Conservation (phyloP, 768 basidiomycete genomes). For the Auriculariales sp. region DNA sequence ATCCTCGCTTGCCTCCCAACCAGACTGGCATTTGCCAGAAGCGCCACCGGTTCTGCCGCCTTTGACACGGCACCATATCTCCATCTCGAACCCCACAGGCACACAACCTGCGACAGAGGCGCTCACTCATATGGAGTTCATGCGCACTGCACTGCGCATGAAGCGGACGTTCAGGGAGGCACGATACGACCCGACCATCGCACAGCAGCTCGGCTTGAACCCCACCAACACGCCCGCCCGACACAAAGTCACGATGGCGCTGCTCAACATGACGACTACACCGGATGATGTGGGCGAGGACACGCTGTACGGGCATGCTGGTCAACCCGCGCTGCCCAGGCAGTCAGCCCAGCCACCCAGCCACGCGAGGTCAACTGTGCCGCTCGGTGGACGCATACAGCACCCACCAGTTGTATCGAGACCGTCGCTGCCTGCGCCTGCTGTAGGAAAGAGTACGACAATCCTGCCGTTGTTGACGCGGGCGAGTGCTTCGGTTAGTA, state of each 20-base stretch:
- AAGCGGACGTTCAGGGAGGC: too few relatives aligned
- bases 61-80: constrained; percentile 4
- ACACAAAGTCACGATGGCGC: constrained; percentile 63
- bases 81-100: constrained; percentile 21
- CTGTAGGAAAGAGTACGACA: too few relatives aligned
- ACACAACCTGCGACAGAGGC: too few relatives aligned
- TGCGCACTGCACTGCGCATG: too few relatives aligned
- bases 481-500: neutral
- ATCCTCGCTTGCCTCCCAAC: constrained; percentile 48
- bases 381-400: neutral
- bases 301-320: neutral
- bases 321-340: neutral
- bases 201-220: constrained; percentile 42
- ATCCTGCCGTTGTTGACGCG: neutral
- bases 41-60: constrained; percentile 17
- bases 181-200: constrained; percentile 3
- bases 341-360: neutral
- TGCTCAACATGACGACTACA: constrained; percentile 23
- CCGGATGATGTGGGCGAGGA: neutral
- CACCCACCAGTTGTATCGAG: neutral
- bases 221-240: constrained; percentile 41
- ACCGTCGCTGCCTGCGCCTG: too few relatives aligned
- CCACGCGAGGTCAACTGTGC: neutral
- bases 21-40: constrained; percentile 56
- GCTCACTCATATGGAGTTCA: too few relatives aligned